Percentiles rank a stretch among this genome's conserved stretches.
Conservation (phyloP, 2,329 filamentous ascomycete species). For the Cladosporium sp. region DNA sequence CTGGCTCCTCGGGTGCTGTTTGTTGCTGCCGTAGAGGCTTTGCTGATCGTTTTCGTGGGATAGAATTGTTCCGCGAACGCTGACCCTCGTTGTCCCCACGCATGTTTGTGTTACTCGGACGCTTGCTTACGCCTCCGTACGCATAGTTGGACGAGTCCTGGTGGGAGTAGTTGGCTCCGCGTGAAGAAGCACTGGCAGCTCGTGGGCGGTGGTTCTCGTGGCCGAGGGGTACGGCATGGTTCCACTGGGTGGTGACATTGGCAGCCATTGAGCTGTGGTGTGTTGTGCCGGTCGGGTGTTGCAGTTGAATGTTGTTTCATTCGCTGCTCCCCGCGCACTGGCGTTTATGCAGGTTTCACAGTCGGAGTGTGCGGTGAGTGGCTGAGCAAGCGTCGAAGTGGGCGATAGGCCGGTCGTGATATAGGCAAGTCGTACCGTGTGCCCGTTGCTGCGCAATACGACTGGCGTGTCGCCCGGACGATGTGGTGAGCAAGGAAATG, state of each 20-base stretch:
- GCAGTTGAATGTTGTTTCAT: constrained; percentile 14
- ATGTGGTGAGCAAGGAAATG: constrained; percentile 1
- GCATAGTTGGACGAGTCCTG: constrained; percentile 13
- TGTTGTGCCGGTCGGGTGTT: constrained; percentile 3
- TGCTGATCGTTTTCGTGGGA: constrained; percentile 16
- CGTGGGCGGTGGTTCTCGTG: constrained; percentile 14
- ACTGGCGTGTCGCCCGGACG: constrained; percentile 9
- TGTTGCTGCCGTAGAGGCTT: constrained; percentile 9
- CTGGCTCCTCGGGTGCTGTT: constrained; percentile 26
- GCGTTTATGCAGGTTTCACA: constrained; percentile 16
- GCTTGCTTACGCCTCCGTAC: constrained; percentile 11
- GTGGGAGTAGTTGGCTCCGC: constrained; percentile 2
- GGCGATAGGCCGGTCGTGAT: neutral
- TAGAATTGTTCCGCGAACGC: constrained; percentile 8
- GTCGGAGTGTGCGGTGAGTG: neutral
- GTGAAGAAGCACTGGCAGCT: constrained; percentile 4
- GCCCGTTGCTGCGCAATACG: constrained; percentile 2
- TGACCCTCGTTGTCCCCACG: constrained; percentile 13
- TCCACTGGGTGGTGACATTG: constrained; percentile 13
- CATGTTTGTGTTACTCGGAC: constrained; percentile 18
- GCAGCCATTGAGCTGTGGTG: constrained; percentile 5
- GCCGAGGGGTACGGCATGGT: constrained; percentile 15
- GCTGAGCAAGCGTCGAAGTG: neutral
- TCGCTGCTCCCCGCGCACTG: constrained; percentile 13
- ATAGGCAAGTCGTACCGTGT: constrained; percentile 4